Percentiles rank a stretch among this genome's conserved stretches.
phyloP scores from a whole-genome alignment of 495 filamentous ascomycete genomes.

The Hyaloscypha hepaticicola region DNA sequence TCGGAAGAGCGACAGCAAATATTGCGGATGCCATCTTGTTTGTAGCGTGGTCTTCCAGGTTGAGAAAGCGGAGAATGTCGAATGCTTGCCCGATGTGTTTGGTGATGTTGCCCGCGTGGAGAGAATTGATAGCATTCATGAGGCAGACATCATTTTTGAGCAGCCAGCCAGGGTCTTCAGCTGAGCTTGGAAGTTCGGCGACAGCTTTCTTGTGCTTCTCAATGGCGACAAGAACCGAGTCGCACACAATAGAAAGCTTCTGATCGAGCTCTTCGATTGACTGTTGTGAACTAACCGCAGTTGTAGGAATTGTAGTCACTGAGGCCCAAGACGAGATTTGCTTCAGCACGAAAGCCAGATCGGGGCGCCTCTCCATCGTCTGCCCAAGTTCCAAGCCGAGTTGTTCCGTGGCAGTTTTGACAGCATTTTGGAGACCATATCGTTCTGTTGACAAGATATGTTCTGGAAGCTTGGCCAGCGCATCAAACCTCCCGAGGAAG shows the following conservation, averaged over 20 bases:
- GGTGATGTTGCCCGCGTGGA: slow-evolving; percentile 57
- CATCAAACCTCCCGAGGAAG: slow-evolving; percentile 41
- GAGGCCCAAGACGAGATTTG: slow-evolving; percentile 55
- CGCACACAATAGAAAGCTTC: slow-evolving; percentile 55
- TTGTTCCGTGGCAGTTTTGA: slow-evolving; percentile 42
- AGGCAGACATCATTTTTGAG: slow-evolving; percentile 58
- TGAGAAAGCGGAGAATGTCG: slow-evolving; percentile 48
- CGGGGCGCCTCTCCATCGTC: slow-evolving; percentile 48
- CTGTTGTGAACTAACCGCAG: background rate
- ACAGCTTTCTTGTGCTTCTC: slow-evolving; percentile 62
- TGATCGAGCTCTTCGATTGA: slow-evolving; percentile 50
- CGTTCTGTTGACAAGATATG: slow-evolving; percentile 50
- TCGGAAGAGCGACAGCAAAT: slow-evolving; percentile 66
- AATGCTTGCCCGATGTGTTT: slow-evolving; percentile 49
- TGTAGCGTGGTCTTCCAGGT: slow-evolving; percentile 41
- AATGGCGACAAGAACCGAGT: slow-evolving; percentile 70
- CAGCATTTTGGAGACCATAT: slow-evolving; percentile 43
- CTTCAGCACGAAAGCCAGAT: slow-evolving; percentile 60
- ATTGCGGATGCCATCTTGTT: slow-evolving; percentile 55
- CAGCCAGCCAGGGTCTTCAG: slow-evolving; percentile 63
- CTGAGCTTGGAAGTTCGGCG: slow-evolving; percentile 45
- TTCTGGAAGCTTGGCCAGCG: slow-evolving; percentile 53
- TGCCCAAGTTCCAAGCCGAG: slow-evolving; percentile 46
- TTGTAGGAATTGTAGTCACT: background rate
- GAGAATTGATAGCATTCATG: slow-evolving; percentile 52